phyloP scores from a whole-genome alignment of 257 asterid species.

The Lavandula angustifolia region DNA sequence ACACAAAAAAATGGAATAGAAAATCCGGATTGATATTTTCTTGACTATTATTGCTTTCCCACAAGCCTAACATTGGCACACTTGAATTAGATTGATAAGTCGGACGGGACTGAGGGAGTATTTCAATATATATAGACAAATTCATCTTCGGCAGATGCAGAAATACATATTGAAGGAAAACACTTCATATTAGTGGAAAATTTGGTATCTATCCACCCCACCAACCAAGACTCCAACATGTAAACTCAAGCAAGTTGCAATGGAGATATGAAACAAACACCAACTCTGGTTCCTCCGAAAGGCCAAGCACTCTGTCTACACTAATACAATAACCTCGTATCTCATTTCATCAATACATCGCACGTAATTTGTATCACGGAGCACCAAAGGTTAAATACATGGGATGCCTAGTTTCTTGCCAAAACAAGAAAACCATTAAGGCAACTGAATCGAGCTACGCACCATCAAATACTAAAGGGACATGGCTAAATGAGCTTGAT shows the following conservation, averaged over 20 bases:
- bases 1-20: too few relatives aligned
- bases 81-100: too few relatives aligned
- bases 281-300: not conserved
- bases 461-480: not conserved
- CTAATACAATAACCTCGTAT: not conserved
- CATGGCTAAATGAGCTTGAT: not conserved
- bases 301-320: not conserved
- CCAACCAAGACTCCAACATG: not conserved
- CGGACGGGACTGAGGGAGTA: too few relatives aligned
- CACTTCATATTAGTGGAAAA: not conserved
- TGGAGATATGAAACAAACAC: not conserved
- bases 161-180: not conserved
- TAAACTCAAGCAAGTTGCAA: constrained; percentile 1
- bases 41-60: not conserved
- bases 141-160: not conserved
- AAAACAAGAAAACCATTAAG: not conserved
- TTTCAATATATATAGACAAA: not conserved
- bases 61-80: not conserved
- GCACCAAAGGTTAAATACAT: constrained; percentile 7
- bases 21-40: too few relatives aligned
- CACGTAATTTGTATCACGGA: not conserved
- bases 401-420: constrained; percentile 14
- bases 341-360: not conserved
- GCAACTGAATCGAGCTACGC: not conserved
- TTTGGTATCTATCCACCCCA: constrained; percentile 17